Evolutionary conservation across 2,329 filamentous ascomycete species (phyloP), one percentile per base, ranked within the genome.

Genomic region (Chaetomium strumarium): DNA sequence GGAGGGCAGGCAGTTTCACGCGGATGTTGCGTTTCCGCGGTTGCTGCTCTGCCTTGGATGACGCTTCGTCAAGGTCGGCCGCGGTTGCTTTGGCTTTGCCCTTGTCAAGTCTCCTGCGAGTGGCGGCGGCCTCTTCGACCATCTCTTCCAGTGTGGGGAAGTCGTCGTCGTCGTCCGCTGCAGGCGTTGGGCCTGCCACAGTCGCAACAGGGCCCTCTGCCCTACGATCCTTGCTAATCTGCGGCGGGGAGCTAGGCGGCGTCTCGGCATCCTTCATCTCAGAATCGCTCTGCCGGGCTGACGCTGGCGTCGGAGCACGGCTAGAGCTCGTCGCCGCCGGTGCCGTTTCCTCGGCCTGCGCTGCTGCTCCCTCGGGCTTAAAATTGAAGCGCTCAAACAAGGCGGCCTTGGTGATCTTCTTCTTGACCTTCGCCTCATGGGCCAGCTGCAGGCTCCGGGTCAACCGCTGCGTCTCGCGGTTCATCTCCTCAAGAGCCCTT

Each of bases 401-500:
- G 54, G 87, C 87, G 36, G 84, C 81, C 61, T 91, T 93, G 7
- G 85, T 84, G 58, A 96, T 87, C 72, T 90, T 95, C 75, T 93
- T 97, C 69, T 87, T 91, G 1, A 90, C 95, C 71, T 85, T 89
- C 20, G 89, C 87, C 66, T 96, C 85, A 68, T 97, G 91, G 1
- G 88, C 83, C 45, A 99, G 78, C 68, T 97, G 92, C 81, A 96
- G 88, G 65, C 87, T 95, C 59, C 93, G 81, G 60, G 82, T 85
- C 72, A 99, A 81, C 30, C 93, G 83, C 72, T 99, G 93, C 1
- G 92, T 96, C 70, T 99, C 93, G 53, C 90, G 82, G 62, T 87
- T 86, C 86, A 99, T 96, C 61, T 97, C 92, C 66, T 96, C 89
- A 39, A 96, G 68, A 0, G 93, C 93, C 70, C 90, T 96, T 72